Evolutionary conservation across 768 basidiomycete genomes (phyloP), one percentile per base, ranked within the genome.

Genomic region (Lactifluus rugatus): DNA sequence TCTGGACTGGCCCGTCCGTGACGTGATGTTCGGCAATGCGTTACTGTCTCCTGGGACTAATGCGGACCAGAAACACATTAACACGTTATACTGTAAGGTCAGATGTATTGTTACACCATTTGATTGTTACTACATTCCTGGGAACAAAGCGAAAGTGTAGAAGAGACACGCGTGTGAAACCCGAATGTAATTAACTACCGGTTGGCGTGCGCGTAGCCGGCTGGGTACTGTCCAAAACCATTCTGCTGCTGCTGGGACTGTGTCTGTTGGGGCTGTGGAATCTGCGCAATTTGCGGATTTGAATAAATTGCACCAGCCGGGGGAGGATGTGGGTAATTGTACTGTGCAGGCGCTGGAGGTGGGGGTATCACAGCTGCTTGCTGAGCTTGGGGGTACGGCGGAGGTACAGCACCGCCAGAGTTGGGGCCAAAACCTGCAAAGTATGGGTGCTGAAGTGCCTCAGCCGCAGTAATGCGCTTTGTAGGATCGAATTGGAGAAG

Each of bases 401-500:
- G 17, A 32, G 54, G 54, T 32, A 44, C 82, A 79, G 32, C 79
- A 75, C 2, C 76, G 65, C 26, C 77, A 64, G 44, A 75, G 68
- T 39, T 76, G 72, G 59, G 67, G 65, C 14, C 69, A 67, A 54
- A 72, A 70, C 19, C 68, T 5, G 80, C 73, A 72, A 97, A 96
- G 71, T 97, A 97, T 0, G 92, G 89, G 66, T 99, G 96, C 8
- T 80, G 82, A 56, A 98, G 81, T 0, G 95, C 93, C 46, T 97
- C 89, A 10, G 85, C 84, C 25, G 95, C 95, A 13, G 92, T 89
- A 47, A 94, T 83, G 54, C 96, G 86, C 66, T 92, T 87, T 28
- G 85, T 78, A 2, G 96, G 96, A 68, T 98, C 96, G 67, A 98
- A 99, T 67, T 97, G 93, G 48, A 99, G 81, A 45, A 98, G 82